phyloP scores from a whole-genome alignment of 768 basidiomycete genomes.

The Cyathus striatus region DNA sequence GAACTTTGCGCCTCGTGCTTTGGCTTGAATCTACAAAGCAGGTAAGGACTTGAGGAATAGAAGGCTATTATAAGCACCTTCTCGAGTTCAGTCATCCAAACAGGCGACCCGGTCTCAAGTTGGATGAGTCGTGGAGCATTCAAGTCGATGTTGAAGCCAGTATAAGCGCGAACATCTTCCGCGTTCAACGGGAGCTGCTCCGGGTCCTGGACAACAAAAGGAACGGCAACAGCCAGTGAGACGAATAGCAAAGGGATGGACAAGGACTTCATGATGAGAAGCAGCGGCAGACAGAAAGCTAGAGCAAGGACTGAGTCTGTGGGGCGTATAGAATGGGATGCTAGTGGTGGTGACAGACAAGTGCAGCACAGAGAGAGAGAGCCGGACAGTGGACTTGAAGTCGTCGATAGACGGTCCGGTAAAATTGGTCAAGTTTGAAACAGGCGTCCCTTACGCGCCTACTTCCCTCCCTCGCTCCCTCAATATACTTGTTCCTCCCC shows the following conservation, averaged over 20 bases:
- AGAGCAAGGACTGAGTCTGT: not conserved
- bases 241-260: slow-evolving; percentile 35
- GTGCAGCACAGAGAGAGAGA: too few relatives aligned
- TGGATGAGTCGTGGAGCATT: slow-evolving; percentile 70
- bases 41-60: slow-evolving; percentile 3
- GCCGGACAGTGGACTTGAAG: too few relatives aligned
- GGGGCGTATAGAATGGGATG: too few relatives aligned
- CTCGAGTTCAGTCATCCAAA: slow-evolving; percentile 86
- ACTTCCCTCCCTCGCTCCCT: too few relatives aligned
- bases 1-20: slow-evolving; percentile 74
- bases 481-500: too few relatives aligned
- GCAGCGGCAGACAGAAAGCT: not conserved
- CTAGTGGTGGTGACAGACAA: too few relatives aligned
- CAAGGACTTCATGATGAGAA: slow-evolving; percentile 43
- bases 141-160: slow-evolving; percentile 72
- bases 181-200: slow-evolving; percentile 35
- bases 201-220: slow-evolving; percentile 28
- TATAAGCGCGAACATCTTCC: slow-evolving; percentile 21
- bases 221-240: slow-evolving; percentile 37
- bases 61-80: slow-evolving; percentile 47
- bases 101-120: slow-evolving; percentile 61
- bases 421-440: too few relatives aligned
- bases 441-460: too few relatives aligned
- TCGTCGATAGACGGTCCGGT: too few relatives aligned
- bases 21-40: slow-evolving; percentile 60